These are phyloP conservation scores for Fusarium pseudocircinatum DNA, from an alignment of 2,329 filamentous ascomycete species.

Conservation along the genomic window DNA sequence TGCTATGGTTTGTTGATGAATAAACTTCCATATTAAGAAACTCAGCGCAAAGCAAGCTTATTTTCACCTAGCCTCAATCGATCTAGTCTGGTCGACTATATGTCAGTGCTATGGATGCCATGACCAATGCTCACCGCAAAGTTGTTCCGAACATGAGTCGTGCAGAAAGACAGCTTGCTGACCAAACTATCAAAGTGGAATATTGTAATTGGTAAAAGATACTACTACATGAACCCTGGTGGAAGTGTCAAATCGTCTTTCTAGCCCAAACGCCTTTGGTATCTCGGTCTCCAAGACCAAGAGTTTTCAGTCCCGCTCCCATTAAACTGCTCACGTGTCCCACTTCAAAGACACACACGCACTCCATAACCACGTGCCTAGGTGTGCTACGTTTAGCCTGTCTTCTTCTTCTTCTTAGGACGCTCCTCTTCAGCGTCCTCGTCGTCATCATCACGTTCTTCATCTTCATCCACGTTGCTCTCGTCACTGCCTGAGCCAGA, in stretches of 20 bases:
- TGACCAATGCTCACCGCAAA: slow-evolving; percentile 8
- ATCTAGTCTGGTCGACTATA: background rate
- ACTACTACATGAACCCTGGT: slow-evolving; percentile 22
- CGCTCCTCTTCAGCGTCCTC: slow-evolving; percentile 55
- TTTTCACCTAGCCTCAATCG: background rate
- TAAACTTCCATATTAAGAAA: background rate
- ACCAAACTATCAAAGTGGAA: background rate
- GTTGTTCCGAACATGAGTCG: slow-evolving; percentile 6
- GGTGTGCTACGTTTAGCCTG: slow-evolving; percentile 35
- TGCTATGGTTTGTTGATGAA: background rate
- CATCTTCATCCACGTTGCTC: slow-evolving; percentile 59
- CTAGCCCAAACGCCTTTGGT: slow-evolving; percentile 44
- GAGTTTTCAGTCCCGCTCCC: slow-evolving; percentile 24
- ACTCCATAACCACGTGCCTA: background rate
- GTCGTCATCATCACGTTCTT: slow-evolving; percentile 55
- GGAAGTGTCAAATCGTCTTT: slow-evolving; percentile 35
- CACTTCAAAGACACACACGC: background rate
- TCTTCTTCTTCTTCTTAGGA: slow-evolving; percentile 63
- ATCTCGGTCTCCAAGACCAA: slow-evolving; percentile 33
- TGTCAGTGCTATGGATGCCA: background rate
- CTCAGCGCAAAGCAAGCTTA: background rate
- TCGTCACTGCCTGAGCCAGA: slow-evolving; percentile 74
- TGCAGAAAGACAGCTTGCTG: background rate
- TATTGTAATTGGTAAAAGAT: slow-evolving; percentile 6
- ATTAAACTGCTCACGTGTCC: slow-evolving; percentile 25